Evolutionary conservation across 2,329 filamentous ascomycete genomes (phyloP).

Genomic region (Ambrosiella beaveri): DNA sequence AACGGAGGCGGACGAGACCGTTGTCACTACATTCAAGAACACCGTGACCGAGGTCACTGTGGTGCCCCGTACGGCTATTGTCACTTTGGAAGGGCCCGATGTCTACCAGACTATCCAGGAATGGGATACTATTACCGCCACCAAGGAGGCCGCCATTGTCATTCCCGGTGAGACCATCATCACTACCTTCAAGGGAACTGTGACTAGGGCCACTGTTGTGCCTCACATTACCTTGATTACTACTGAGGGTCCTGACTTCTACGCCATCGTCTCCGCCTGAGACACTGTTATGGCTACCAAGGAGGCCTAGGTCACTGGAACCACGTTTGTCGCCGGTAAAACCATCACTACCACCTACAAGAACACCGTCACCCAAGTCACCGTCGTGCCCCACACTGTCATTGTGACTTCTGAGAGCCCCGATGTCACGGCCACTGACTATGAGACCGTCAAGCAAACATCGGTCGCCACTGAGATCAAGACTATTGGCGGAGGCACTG

Average conservation of each 20-base stretch:
- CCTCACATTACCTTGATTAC: constrained; percentile 3
- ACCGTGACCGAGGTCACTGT: constrained; percentile 1
- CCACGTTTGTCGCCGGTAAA: too few species aligned
- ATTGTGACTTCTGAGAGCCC: not conserved
- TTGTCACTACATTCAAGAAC: constrained; percentile 6
- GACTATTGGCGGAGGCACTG: constrained; percentile 1
- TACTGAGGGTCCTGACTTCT: not conserved
- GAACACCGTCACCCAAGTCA: not conserved
- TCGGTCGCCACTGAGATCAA: not conserved
- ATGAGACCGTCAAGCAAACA: not conserved
- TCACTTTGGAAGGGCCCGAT: constrained; percentile 7
- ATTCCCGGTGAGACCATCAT: constrained; percentile 7
- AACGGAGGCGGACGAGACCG: not conserved
- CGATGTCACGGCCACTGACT: not conserved
- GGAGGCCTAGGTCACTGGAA: not conserved
- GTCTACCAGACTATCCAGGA: not conserved
- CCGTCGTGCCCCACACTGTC: constrained; percentile 1
- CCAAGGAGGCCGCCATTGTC: constrained; percentile 1
- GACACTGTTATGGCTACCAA: constrained; percentile 1
- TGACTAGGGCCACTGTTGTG: not conserved
- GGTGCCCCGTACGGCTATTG: not conserved
- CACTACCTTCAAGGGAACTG: not conserved
- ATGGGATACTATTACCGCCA: constrained; percentile 2
- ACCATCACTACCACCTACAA: not conserved
- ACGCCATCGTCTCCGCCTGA: not conserved